Percentiles rank a stretch among this genome's conserved stretches.
Conservation (phyloP, 768 basidiomycete species). For the Mycena albidolilacea region DNA sequence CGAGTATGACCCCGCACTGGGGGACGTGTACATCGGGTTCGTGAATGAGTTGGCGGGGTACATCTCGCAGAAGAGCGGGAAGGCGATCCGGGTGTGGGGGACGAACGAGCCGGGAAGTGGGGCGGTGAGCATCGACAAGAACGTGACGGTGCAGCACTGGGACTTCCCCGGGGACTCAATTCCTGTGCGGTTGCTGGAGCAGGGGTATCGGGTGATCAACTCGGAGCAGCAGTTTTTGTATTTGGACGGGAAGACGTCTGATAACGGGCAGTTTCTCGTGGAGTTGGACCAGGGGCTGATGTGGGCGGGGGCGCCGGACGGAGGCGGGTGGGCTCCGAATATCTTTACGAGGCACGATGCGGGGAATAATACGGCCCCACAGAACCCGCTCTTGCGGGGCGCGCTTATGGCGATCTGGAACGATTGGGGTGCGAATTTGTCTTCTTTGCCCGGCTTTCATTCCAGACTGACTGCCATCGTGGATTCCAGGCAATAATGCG, state of each 20-base stretch:
- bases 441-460: neutral
- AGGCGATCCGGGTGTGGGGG: constrained; percentile 60
- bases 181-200: constrained; percentile 49
- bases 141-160: constrained; percentile 64
- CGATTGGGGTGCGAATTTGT: constrained; percentile 51
- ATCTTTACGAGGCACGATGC: constrained; percentile 49
- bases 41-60: constrained; percentile 60
- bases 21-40: constrained; percentile 58
- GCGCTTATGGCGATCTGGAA: constrained; percentile 58
- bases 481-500: constrained; percentile 52
- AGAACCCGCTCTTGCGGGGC: constrained; percentile 48
- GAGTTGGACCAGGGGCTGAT: constrained; percentile 49
- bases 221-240: constrained; percentile 54
- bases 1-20: constrained; percentile 55
- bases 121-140: constrained; percentile 52
- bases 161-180: constrained; percentile 50
- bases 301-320: constrained; percentile 48
- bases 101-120: constrained; percentile 55
- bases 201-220: constrained; percentile 56
- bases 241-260: constrained; percentile 53
- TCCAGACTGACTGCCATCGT: neutral
- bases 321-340: constrained; percentile 55
- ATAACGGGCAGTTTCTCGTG: constrained; percentile 50
- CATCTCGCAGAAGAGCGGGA: constrained; percentile 49
- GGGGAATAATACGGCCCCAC: constrained; percentile 50